Conservation (phyloP, 2,329 filamentous ascomycete genomes). For the Plectosphaerella plurivora region DNA sequence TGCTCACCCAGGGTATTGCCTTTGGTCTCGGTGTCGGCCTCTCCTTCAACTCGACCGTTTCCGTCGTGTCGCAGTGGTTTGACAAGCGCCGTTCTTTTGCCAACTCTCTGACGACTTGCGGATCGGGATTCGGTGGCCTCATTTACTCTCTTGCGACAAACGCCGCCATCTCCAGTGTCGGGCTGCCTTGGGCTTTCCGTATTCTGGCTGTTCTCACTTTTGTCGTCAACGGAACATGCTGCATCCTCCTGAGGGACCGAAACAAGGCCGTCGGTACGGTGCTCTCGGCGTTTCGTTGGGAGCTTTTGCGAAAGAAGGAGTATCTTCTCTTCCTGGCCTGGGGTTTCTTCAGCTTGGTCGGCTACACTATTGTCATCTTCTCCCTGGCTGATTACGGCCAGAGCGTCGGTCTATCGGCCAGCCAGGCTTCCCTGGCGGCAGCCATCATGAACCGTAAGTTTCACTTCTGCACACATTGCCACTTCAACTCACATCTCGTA, state of each 20-base stretch:
- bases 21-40: constrained; percentile 80
- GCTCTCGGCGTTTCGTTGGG: constrained; percentile 61
- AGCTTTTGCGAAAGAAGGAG: constrained; percentile 56
- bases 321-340: constrained; percentile 63
- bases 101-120: constrained; percentile 65
- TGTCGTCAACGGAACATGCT: constrained; percentile 59
- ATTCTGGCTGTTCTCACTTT: constrained; percentile 60
- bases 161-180: constrained; percentile 61
- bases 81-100: constrained; percentile 62
- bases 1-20: constrained; percentile 68
- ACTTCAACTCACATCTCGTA: constrained; percentile 10
- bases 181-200: constrained; percentile 63
- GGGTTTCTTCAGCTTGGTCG: constrained; percentile 68
- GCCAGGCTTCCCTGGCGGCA: constrained; percentile 66
- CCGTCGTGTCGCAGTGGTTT: constrained; percentile 73
- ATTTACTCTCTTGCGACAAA: constrained; percentile 64
- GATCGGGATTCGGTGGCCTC: constrained; percentile 71
- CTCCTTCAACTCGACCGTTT: constrained; percentile 64
- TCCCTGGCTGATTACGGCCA: constrained; percentile 70
- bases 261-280: constrained; percentile 67
- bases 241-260: constrained; percentile 64
- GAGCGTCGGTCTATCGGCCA: constrained; percentile 60
- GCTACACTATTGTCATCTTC: constrained; percentile 74
- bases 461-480: constrained; percentile 14
- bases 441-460: constrained; percentile 64